Conservation (phyloP, 1,284 basidiomycete species). For the Pseudozyma pruni region DNA sequence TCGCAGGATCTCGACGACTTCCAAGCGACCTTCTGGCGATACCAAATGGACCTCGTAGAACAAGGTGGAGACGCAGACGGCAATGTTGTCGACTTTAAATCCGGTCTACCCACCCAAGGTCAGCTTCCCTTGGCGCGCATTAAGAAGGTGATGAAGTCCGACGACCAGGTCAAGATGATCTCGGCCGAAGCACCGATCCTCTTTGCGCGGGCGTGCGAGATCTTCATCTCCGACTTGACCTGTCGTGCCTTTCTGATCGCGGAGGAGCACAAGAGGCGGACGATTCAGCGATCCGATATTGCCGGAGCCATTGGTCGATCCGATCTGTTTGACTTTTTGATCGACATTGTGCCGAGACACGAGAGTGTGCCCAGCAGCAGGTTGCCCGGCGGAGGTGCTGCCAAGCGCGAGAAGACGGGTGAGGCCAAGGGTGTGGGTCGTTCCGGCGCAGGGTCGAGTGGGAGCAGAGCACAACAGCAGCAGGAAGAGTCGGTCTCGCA, state of each 20-base stretch:
- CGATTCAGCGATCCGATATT: constrained; percentile 65
- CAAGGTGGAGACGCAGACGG: constrained; percentile 58
- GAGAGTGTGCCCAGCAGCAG: constrained; percentile 54
- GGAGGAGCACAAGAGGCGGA: constrained; percentile 64
- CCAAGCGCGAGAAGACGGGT: constrained; percentile 47
- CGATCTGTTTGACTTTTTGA: constrained; percentile 67
- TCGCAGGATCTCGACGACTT: constrained; percentile 53
- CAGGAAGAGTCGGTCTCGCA: constrained; percentile 1
- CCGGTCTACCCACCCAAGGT: constrained; percentile 53
- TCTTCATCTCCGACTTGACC: constrained; percentile 67
- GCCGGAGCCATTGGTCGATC: constrained; percentile 62
- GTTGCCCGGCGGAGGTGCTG: constrained; percentile 42
- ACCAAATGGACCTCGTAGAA: constrained; percentile 63
- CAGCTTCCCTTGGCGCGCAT: constrained; percentile 66
- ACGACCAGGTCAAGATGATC: constrained; percentile 68
- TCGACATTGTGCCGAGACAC: constrained; percentile 65
- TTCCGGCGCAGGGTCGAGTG: constrained; percentile 17
- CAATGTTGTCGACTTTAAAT: constrained; percentile 59
- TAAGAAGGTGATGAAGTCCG: constrained; percentile 68
- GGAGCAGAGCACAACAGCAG: constrained; percentile 16
- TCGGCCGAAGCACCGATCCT: constrained; percentile 67
- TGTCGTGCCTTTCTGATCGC: constrained; percentile 66
- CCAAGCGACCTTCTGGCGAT: constrained; percentile 60
- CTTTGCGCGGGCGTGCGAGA: constrained; percentile 67
- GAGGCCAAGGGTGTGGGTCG: constrained; percentile 33